Conservation (phyloP, 345 rosid genomes). For the Euphorbia tirucalli region DNA sequence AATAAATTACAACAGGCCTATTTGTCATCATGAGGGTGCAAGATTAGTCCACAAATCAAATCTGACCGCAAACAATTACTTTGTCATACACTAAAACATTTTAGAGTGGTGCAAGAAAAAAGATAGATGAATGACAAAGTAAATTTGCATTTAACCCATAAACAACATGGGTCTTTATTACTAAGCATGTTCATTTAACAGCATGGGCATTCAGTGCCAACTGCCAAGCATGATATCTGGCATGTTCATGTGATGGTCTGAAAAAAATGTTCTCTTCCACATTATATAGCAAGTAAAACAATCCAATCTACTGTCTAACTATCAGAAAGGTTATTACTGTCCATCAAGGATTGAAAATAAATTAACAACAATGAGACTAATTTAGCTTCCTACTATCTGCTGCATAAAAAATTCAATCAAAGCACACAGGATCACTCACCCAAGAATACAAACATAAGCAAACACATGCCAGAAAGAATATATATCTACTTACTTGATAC, state of each 20-base stretch:
- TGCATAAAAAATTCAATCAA: neutral
- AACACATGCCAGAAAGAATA: neutral
- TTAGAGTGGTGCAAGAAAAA: neutral
- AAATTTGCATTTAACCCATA: neutral
- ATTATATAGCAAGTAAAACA: neutral
- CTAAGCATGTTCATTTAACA: neutral
- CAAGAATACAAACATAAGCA: neutral
- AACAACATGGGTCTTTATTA: neutral
- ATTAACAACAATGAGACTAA: neutral
- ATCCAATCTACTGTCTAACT: neutral
- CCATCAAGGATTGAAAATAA: neutral
- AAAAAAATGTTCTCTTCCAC: neutral
- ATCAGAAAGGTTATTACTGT: neutral
- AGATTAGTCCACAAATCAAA: neutral
- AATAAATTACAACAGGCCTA: neutral
- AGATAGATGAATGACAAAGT: neutral
- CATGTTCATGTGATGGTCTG: neutral
- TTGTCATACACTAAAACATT: neutral
- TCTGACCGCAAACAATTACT: neutral
- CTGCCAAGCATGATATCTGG: neutral
- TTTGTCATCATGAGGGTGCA: neutral
- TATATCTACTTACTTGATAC: slow-evolving; percentile 65
- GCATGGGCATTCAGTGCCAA: neutral
- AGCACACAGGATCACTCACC: neutral
- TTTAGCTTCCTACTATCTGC: neutral